These are phyloP conservation scores for Priceomyces haplophilus DNA, from an alignment of 805 yeast genomes.

Conservation along the genomic window DNA sequence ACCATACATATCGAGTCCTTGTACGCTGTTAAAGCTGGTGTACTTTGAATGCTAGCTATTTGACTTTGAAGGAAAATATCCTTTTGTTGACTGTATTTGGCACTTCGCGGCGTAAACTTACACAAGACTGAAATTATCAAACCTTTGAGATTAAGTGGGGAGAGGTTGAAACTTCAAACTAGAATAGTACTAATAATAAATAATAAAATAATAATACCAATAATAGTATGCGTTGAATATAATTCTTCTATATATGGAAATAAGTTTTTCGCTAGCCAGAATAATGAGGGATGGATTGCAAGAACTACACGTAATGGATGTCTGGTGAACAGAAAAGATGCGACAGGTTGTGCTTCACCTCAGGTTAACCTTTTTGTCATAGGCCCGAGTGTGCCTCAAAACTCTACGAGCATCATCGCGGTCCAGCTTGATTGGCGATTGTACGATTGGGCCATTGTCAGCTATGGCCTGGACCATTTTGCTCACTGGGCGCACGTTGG, in stretches of 20 bases:
- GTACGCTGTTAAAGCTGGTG: too few relatives aligned
- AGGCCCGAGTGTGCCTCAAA: constrained; percentile 38
- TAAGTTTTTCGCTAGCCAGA: too few relatives aligned
- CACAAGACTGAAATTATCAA: not conserved
- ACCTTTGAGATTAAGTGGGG: not conserved
- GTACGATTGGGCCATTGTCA: constrained; percentile 11
- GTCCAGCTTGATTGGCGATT: constrained; percentile 21
- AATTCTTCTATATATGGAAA: too few relatives aligned
- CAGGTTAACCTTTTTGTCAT: constrained; percentile 23
- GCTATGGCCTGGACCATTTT: constrained; percentile 33
- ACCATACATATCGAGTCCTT: not conserved
- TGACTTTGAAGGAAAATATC: not conserved
- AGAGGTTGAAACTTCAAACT: too few relatives aligned
- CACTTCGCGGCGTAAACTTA: constrained; percentile 1
- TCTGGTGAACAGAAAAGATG: too few relatives aligned
- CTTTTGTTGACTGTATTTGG: not conserved
- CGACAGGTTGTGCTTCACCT: too few relatives aligned
- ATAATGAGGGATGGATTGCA: too few relatives aligned
- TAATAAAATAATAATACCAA: too few relatives aligned
- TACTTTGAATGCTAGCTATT: too few relatives aligned
- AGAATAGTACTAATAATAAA: too few relatives aligned
- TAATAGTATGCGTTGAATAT: too few relatives aligned
- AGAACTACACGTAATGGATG: too few relatives aligned
- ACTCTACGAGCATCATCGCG: constrained; percentile 28
- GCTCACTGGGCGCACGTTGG: constrained; percentile 14